Evolutionary conservation across 2,329 filamentous ascomycete genomes (phyloP).

Genomic region (Alternaria tenuissima): DNA sequence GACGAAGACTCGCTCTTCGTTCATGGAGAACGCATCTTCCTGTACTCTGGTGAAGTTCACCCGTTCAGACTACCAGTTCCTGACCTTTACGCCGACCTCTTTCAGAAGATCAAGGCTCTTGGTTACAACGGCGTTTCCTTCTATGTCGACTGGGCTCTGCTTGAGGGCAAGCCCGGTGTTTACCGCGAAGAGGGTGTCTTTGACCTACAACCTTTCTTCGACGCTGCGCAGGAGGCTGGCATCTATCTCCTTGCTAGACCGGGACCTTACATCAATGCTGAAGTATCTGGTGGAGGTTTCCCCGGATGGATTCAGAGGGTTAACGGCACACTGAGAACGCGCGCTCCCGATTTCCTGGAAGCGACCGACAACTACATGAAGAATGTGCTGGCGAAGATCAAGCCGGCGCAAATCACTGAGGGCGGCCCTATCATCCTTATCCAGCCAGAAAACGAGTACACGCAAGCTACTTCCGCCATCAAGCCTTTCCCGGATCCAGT

Average conservation of each 20-base stretch:
- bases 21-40: slow-evolving; percentile 72
- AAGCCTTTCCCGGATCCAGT: slow-evolving; percentile 68
- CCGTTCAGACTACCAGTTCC: slow-evolving; percentile 71
- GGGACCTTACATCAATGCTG: slow-evolving; percentile 81
- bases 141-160: slow-evolving; percentile 79
- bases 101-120: slow-evolving; percentile 83
- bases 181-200: slow-evolving; percentile 77
- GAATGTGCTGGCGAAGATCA: slow-evolving; percentile 71
- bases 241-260: slow-evolving; percentile 77
- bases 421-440: slow-evolving; percentile 80
- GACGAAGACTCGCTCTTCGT: slow-evolving; percentile 76
- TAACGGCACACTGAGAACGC: slow-evolving; percentile 70
- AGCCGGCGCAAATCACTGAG: slow-evolving; percentile 80
- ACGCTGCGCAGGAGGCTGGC: slow-evolving; percentile 74
- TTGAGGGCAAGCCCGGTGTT: slow-evolving; percentile 75
- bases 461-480: slow-evolving; percentile 57
- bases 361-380: slow-evolving; percentile 73
- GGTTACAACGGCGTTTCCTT: slow-evolving; percentile 84
- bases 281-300: slow-evolving; percentile 78
- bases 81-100: slow-evolving; percentile 72
- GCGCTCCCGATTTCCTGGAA: slow-evolving; percentile 67
- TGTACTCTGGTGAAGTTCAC: slow-evolving; percentile 79
- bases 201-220: slow-evolving; percentile 76
- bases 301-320: slow-evolving; percentile 80
- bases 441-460: slow-evolving; percentile 86